Conservation (phyloP, 1,284 basidiomycete genomes). For the Ceratobasidium sp. region DNA sequence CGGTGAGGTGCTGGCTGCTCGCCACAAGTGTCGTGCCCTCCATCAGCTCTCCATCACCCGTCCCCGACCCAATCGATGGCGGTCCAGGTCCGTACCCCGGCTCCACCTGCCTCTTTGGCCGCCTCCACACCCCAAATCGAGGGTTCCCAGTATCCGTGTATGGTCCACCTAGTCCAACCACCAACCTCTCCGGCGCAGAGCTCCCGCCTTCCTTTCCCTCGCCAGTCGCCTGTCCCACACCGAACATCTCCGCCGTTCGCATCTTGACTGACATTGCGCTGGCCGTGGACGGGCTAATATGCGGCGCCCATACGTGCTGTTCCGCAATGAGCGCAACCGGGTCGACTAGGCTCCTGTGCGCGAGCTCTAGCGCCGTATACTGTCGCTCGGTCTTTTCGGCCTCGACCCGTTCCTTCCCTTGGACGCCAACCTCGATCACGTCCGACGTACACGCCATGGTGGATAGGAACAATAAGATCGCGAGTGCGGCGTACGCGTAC, state of each 20-base stretch:
- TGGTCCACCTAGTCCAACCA: conserved; percentile 31
- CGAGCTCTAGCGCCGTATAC: conserved; percentile 25
- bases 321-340: conserved; percentile 31
- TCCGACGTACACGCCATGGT: conserved; percentile 25
- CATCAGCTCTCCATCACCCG: background rate
- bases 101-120: conserved; percentile 18
- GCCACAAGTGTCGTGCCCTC: conserved; percentile 31
- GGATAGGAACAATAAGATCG: conserved; percentile 26
- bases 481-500: conserved; percentile 28
- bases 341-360: conserved; percentile 14
- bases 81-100: background rate
- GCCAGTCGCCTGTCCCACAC: background rate
- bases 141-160: conserved; percentile 26
- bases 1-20: conserved; percentile 3
- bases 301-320: conserved; percentile 31
- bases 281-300: conserved; percentile 14
- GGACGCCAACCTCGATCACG: background rate
- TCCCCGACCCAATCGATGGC: background rate
- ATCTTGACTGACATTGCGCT: conserved; percentile 22
- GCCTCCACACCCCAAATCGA: conserved; percentile 31
- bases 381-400: background rate
- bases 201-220: conserved; percentile 13
- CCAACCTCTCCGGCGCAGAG: background rate
- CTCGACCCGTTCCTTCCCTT: background rate
- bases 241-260: conserved; percentile 38